Evolutionary conservation across 179 eudicot genomes (phyloP), one percentile per base, ranked within the genome.

Genomic region (Drosera spatulata): DNA sequence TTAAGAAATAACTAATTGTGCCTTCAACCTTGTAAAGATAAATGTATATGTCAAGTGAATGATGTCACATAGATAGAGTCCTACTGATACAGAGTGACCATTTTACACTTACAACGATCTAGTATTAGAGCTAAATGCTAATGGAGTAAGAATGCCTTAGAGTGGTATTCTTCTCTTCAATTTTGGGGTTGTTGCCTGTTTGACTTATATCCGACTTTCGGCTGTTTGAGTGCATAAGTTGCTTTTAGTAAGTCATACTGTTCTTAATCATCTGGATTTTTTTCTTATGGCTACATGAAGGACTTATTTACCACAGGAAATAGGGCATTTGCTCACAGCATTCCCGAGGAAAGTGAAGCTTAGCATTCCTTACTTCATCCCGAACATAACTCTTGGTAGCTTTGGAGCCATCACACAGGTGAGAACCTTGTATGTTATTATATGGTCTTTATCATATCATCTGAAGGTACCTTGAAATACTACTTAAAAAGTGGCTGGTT

Each of bases 341-440:
- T 88, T 89, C 70, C 95, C 95, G 38, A 82, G 82, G 72, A 86
- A 85, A 65, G 96, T 93, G 69, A 89, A 89, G 73, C 81, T 93
- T 40, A 79, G 99, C 80, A 93, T 93, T 76, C 99, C 99, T 33
- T 93, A 55, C 73, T 89, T 89, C 63, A 86, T 93, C 66, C 99
- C 99, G 41, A 93, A 93, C 76, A 93, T 85, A 57, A 93, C 99
- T 63, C 95, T 93, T 58, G 99, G 99, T 66, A 86, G 93, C 72
- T 93, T 93, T 74, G 99, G 99, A 45, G 96, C 99, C 52, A 93
- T 93, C 66, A 93, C 96, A 38, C 96, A 89, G 95, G 99, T 93
- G 61, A 61, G 6, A 48, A 41, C 53, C 6, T 38, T 40, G 33
- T 22, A 22, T 22, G 10, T 59, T 37, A 7, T 9, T 41, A 4